A percentile compares a stretch with the other conserved stretches of the same genome.
Evolutionary conservation across 2,329 filamentous ascomycete species (phyloP).

Genomic region (Cercospora beticola): DNA sequence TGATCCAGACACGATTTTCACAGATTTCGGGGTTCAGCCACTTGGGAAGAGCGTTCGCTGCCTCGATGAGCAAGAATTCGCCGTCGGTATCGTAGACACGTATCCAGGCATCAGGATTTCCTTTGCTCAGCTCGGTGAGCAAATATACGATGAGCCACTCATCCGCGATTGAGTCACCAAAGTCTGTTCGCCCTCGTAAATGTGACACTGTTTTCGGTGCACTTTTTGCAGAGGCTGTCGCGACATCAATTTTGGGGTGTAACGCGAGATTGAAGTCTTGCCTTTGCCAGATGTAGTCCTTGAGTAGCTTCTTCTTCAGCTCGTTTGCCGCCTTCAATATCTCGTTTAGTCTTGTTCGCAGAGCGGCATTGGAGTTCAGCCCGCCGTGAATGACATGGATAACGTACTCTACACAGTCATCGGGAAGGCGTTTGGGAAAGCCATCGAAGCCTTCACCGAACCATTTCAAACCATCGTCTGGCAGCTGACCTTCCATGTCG

Average conservation of each 20-base stretch:
- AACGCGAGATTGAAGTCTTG: constrained; percentile 72
- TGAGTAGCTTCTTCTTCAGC: constrained; percentile 65
- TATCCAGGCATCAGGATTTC: constrained; percentile 74
- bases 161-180: constrained; percentile 91
- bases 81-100: constrained; percentile 84
- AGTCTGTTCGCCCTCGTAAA: constrained; percentile 76
- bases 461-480: constrained; percentile 61
- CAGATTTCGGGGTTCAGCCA: constrained; percentile 94
- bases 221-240: constrained; percentile 6
- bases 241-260: constrained; percentile 46
- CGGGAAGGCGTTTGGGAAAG: constrained; percentile 68
- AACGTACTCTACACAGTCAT: constrained; percentile 84
- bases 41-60: constrained; percentile 78
- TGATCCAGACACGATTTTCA: constrained; percentile 84
- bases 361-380: constrained; percentile 49
- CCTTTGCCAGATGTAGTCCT: constrained; percentile 92
- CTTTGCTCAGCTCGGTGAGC: constrained; percentile 74
- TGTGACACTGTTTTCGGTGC: constrained; percentile 23
- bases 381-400: constrained; percentile 67
- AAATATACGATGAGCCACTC: constrained; percentile 97
- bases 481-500: constrained; percentile 31
- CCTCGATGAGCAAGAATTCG: constrained; percentile 92
- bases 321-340: constrained; percentile 68
- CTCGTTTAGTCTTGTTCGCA: constrained; percentile 66
- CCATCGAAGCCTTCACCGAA: constrained; percentile 65